Conservation (phyloP, 257 asterid species). For the Nicotiana benthamiana region DNA sequence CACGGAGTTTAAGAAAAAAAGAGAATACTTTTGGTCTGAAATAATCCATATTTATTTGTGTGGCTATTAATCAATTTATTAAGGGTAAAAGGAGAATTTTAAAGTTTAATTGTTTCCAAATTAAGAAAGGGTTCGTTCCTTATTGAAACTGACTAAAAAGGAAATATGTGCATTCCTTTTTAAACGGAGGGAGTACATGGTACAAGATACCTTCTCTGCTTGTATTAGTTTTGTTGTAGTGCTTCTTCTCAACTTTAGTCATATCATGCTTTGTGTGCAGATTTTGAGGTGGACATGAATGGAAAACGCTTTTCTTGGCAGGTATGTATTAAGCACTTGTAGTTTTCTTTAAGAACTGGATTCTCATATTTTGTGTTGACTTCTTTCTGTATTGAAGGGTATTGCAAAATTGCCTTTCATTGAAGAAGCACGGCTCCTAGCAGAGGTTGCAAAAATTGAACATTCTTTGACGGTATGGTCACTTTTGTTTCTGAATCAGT, state of each 20-base stretch:
- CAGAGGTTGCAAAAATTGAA: slow-evolving; percentile 35
- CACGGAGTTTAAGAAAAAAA: too few species aligned
- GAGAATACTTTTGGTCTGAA: too few species aligned
- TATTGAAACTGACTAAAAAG: too few species aligned
- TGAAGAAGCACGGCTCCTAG: slow-evolving; percentile 42
- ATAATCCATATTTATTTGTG: too few species aligned
- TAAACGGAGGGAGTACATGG: neutral
- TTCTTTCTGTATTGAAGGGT: slow-evolving; percentile 22
- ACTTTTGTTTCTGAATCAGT: neutral
- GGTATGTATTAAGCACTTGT: slow-evolving; percentile 17
- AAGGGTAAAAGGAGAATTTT: too few species aligned
- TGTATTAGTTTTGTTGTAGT: neutral
- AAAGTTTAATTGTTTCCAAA: too few species aligned
- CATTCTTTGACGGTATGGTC: slow-evolving; percentile 31
- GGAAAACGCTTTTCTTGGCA: slow-evolving; percentile 58
- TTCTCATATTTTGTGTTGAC: neutral
- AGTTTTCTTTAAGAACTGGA: neutral
- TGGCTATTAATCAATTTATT: too few species aligned
- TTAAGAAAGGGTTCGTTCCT: too few species aligned
- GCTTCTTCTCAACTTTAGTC: neutral
- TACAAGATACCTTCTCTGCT: neutral
- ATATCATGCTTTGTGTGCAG: slow-evolving; percentile 14
- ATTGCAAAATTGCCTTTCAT: slow-evolving; percentile 47
- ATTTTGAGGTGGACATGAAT: slow-evolving; percentile 36
- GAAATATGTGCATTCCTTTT: too few species aligned